These are phyloP conservation scores for Mrakia gelida DNA, from an alignment of 768 basidiomycete genomes.

Conservation along the genomic window DNA sequence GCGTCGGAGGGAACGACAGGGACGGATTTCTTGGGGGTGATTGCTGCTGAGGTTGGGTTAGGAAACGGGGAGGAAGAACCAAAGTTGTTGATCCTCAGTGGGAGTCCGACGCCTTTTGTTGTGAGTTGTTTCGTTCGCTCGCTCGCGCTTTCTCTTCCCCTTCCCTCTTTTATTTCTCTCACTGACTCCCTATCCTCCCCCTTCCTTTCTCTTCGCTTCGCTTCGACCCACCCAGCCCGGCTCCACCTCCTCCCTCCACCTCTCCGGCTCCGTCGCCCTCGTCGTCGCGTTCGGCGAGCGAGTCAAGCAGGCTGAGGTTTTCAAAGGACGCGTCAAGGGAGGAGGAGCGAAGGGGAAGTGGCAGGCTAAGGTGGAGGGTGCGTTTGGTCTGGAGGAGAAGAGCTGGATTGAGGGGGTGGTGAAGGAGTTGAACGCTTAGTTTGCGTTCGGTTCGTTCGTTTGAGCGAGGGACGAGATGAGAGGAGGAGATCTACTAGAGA, in stretches of 20 bases:
- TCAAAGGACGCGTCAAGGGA: slow-evolving; percentile 20
- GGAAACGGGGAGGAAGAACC: neutral
- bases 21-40: slow-evolving; percentile 19
- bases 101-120: neutral
- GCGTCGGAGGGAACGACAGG: slow-evolving; percentile 7
- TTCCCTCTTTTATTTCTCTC: neutral
- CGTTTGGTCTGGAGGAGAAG: slow-evolving; percentile 9
- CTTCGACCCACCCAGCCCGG: neutral
- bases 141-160: neutral
- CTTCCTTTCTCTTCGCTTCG: too few relatives aligned
- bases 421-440: slow-evolving; percentile 12
- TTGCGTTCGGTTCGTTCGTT: too few relatives aligned
- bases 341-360: slow-evolving; percentile 32
- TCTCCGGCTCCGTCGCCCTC: slow-evolving; percentile 20
- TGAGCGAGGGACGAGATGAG: too few relatives aligned
- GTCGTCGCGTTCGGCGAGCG: slow-evolving; percentile 24
- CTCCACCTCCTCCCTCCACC: slow-evolving; percentile 12
- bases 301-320: slow-evolving; percentile 22
- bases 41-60: neutral
- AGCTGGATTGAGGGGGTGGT: slow-evolving; percentile 12
- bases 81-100: slow-evolving; percentile 13
- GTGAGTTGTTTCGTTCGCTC: neutral
- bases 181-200: neutral
- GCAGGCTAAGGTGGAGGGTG: slow-evolving; percentile 28
- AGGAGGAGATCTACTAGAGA: too few relatives aligned